These are phyloP conservation scores for Diaporthe amygdali DNA, from an alignment of 2,329 filamentous ascomycete genomes.

Conservation along the genomic window DNA sequence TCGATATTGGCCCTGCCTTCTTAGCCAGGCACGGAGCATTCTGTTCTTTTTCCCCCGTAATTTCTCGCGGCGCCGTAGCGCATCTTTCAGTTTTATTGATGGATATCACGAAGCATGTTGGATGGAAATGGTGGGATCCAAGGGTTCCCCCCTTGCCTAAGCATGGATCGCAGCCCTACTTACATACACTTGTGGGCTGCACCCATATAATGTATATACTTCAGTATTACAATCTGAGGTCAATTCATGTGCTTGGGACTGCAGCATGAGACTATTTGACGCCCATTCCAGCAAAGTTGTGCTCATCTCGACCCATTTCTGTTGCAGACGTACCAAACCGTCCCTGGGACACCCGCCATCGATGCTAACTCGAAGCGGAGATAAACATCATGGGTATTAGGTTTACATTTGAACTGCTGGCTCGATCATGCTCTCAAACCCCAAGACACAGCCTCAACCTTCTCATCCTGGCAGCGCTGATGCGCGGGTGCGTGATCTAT, in stretches of 20 bases:
- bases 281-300: too few species aligned
- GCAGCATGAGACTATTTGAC: background rate
- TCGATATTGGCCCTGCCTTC: conserved; percentile 70
- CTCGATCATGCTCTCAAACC: too few species aligned
- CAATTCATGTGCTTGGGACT: background rate
- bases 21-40: background rate
- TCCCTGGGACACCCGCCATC: too few species aligned
- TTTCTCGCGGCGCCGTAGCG: too few species aligned
- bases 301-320: too few species aligned
- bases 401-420: too few species aligned
- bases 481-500: background rate
- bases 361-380: too few species aligned
- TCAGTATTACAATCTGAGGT: background rate
- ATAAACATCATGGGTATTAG: too few species aligned
- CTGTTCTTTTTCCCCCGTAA: background rate
- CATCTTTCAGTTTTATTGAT: too few species aligned
- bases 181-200: background rate
- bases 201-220: background rate
- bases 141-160: background rate
- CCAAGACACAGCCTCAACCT: too few species aligned
- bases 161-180: too few species aligned
- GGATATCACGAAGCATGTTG: too few species aligned
- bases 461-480: background rate
- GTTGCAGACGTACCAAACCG: background rate
- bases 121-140: background rate